Base-by-base conservation (phyloP, 2,329 filamentous ascomycete genomes). In the Botrytis galanthina region DNA sequence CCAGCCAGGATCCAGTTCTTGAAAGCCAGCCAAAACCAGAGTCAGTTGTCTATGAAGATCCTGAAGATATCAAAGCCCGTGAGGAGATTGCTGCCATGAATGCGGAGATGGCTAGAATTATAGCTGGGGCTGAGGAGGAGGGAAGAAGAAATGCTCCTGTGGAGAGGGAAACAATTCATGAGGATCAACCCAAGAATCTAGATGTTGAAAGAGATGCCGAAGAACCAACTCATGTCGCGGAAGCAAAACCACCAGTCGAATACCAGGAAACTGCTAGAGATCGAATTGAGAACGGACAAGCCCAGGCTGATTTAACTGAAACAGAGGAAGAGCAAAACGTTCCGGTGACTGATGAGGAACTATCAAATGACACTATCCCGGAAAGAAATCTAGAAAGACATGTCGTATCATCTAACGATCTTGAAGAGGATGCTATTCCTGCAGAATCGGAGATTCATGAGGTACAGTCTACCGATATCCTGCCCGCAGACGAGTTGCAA, bases 1-100 rank as follows among this genome's bases (percentile, higher is more conserved):
- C 5, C 6, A 9, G n/a, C 16, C 48, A 32, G 10, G 35, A 57
- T 2, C 0, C 7, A 6, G 18, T 26, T 7, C 26, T 3, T 32
- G 48, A 8, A 20, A 57, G 4, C 0, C 18, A 69, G 3, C 10
- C 35, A 16, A n/a, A 0, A 1, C n/a, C n/a, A 10, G 18, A 57
- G 37, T 1, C 10, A 16, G 4, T 12, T 4, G 32, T 71, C 18
- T 22, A 14, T 10, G 37, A 72, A 67, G 70, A 59, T 4, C 7
- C 37, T 18, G 70, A 72, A 72, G 61, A 71, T 37, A 8, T 44
- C 4, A 59, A 44, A 44, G 60, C 60, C 3, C 60, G 60, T 18
- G 59, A 66, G 10, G 70, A 71, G 26, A 71, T 71, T 18, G 32
- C 46, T 44, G 46, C 37, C 3, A 8, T 64, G 18, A 71, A 71